Evolutionary conservation across 345 rosid genomes (phyloP).

Genomic region (Cardamine occulta): DNA sequence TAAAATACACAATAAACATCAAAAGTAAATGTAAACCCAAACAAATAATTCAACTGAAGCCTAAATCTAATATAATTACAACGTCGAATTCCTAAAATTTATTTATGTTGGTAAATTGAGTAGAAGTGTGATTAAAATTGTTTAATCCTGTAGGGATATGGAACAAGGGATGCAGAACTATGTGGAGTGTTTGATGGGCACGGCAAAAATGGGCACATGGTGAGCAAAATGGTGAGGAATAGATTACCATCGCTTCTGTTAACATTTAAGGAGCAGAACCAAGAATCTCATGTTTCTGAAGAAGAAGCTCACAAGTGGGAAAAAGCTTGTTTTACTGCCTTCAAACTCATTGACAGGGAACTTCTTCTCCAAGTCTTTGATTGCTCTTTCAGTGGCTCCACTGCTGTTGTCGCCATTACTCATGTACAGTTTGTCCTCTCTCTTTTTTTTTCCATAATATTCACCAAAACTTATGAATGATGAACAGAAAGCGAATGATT

Average conservation of each 20-base stretch:
- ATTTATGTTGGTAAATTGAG: not conserved
- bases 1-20: not conserved
- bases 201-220: constrained; percentile 76
- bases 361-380: constrained; percentile 64
- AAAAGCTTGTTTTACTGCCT: constrained; percentile 53
- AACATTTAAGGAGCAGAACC: constrained; percentile 47
- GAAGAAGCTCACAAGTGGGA: constrained; percentile 37
- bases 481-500: not conserved
- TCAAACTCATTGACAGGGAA: constrained; percentile 75
- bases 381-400: constrained; percentile 82
- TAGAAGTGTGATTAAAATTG: not conserved
- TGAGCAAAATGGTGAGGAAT: constrained; percentile 73
- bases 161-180: constrained; percentile 53
- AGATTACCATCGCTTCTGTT: constrained; percentile 63
- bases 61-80: not conserved
- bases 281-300: constrained; percentile 34
- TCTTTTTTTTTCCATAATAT: not conserved
- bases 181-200: constrained; percentile 93
- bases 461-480: not conserved
- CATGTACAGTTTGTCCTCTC: constrained; percentile 47
- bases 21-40: not conserved
- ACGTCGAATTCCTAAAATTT: too few relatives aligned
- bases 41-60: not conserved
- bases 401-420: constrained; percentile 71
- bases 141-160: constrained; percentile 54